Base-by-base conservation (phyloP, 2,329 filamentous ascomycete species). In the Fulvia fulva region DNA sequence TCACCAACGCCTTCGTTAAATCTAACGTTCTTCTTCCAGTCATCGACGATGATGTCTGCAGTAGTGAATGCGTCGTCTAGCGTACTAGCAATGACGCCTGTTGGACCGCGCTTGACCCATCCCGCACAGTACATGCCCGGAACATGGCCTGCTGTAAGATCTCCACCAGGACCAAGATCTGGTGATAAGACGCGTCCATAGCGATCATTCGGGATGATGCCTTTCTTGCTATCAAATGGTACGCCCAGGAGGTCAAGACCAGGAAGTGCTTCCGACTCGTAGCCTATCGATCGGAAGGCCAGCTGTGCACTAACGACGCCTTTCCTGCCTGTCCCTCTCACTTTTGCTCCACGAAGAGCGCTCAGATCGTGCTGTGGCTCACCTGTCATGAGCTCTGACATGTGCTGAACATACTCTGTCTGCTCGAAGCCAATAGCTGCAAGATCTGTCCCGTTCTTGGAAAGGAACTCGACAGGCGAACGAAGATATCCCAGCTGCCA, bases 71-170 rank as follows among this genome's bases (percentile, higher is more conserved):
- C 93, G 72, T 99, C 94, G 59, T 88, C 85, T 91, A 99, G 96
- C 0, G 94, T 99, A 28, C 88, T 91, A 1, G 93, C 93, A 72
- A 99, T 99, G 3, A 97, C 92, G 2, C 94, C 94, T 0, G 91
- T 97, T 0, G 94, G 93, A 0, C 94, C 94, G 34, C 88, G 84
- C 77, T 97, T 97, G 9, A 97, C 91, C 94, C 94, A 99, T 0
- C 94, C 94, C 16, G 93, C 89, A 64, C 91, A 96, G 75, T 99
- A 99, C 26, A 96, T 74, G 0, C 93, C 91, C 0, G 87, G 84
- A 0, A 89, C 68, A 72, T 83, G 70, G 64, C 78, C 68, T 61
- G 80, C 75, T 64, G 78, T 66, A 53, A 79, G 67, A 59, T 73
- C 63, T 65, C 73, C 63, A 63, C 74, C 66, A 65, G 77, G 68